phyloP scores from a whole-genome alignment of 2,329 filamentous ascomycete species.

The Tolypocladium guangdongense region DNA sequence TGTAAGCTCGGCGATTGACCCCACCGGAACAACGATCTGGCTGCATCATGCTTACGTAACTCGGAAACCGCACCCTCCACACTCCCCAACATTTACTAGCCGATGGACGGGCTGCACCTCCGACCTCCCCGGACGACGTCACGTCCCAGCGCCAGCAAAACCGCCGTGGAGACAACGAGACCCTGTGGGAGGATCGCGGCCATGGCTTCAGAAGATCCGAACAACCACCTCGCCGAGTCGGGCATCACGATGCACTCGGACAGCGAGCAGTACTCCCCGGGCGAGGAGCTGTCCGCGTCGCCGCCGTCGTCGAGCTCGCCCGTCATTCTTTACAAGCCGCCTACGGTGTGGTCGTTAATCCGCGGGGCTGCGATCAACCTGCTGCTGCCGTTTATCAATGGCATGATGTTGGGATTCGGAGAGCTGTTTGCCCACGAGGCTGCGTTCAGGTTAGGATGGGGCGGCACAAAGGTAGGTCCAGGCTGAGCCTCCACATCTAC shows the following conservation, averaged over 20 bases:
- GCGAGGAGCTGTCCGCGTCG: constrained; percentile 49
- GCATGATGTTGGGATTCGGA: constrained; percentile 95
- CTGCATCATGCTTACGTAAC: constrained; percentile 3
- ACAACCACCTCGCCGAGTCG: constrained; percentile 55
- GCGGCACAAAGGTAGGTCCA: constrained; percentile 70
- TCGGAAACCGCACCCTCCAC: neutral
- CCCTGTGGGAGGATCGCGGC: constrained; percentile 4
- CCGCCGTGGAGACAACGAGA: neutral
- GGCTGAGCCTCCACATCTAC: neutral
- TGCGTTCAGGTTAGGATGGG: constrained; percentile 88
- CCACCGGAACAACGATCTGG: constrained; percentile 19
- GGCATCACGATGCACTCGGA: constrained; percentile 71
- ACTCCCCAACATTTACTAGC: neutral
- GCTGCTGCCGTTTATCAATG: constrained; percentile 91
- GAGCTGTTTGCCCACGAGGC: constrained; percentile 95
- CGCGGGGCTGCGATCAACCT: constrained; percentile 91
- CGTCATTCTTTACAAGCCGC: constrained; percentile 78
- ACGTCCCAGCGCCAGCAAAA: neutral
- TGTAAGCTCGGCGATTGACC: constrained; percentile 6
- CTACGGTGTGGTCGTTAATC: constrained; percentile 75
- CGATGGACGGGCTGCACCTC: neutral
- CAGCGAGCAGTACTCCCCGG: constrained; percentile 69
- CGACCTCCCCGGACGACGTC: neutral
- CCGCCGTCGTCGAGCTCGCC: constrained; percentile 54
- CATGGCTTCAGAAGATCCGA: constrained; percentile 43